Base-by-base conservation (phyloP, 2,329 filamentous ascomycete genomes). In the Dothistroma pini region DNA sequence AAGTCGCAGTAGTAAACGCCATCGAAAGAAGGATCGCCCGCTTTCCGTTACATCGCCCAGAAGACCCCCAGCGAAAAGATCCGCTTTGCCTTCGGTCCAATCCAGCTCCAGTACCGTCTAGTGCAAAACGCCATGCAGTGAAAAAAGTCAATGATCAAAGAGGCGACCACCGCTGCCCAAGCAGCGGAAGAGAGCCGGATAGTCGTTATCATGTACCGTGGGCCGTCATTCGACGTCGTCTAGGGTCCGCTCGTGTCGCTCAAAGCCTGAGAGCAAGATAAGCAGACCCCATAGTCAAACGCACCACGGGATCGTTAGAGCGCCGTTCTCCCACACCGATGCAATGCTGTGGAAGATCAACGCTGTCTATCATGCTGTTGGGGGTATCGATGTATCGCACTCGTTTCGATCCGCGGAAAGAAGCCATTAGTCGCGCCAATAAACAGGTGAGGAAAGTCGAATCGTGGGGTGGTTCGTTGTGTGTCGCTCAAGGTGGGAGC, bases 281-380 rank as follows among this genome's bases (percentile, higher is more conserved):
- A 65, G 56, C 57, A 58, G 53, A 48, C 41, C 41, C 52, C 29
- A 53, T 59, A 51, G 58, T 62, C 57, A 48, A 59, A 64, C 60
- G 63, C 52, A 60, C 63, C 65, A 67, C 61, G 60, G 60, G 63
- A 66, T 59, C 59, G 56, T 58, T 44, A 63, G 60, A 61, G 63
- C 65, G 65, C 63, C 63, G 55, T 62, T 29, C 64, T 63, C 56
- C 65, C 62, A 62, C 63, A 62, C 63, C 65, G 60, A 62, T 63
- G 65, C 62, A 64, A 67, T 67, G 65, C 65, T 66, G 65, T 59
- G 62, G 57, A 63, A 66, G 64, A 44, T 62, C 60, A 68, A 68
- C 66, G 66, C 66, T 61, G 61, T 67, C 64, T 67, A 68, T 68
- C 63, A 68, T 68, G 66, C 64, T 65, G 62, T 59, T 54, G 59